A percentile compares a stretch with the other conserved stretches of the same genome.
phyloP scores from a whole-genome alignment of 768 basidiomycete species.

The Glaciozyma antarctica region DNA sequence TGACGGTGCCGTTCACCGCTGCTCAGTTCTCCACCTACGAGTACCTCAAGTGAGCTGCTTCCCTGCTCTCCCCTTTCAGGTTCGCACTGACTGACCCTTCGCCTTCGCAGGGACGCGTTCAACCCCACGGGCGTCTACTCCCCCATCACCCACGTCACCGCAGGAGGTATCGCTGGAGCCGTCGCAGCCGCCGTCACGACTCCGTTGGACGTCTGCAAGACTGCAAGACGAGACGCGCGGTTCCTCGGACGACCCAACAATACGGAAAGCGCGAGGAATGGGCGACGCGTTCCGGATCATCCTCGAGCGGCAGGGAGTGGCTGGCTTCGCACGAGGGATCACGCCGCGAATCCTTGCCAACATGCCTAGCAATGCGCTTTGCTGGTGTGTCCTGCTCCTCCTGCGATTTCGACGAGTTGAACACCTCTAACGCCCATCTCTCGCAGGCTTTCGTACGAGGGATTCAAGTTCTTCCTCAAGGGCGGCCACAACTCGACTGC shows the following conservation, averaged over 20 bases:
- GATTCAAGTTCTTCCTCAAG: slow-evolving; percentile 30
- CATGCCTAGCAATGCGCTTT: slow-evolving; percentile 93
- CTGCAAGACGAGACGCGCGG: slow-evolving; percentile 94
- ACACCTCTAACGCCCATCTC: neutral
- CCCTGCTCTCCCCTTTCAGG: no score
- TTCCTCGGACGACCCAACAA: slow-evolving; percentile 71
- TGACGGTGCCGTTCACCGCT: slow-evolving; percentile 95
- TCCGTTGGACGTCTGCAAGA: slow-evolving; percentile 95
- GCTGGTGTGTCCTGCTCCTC: slow-evolving; percentile 56
- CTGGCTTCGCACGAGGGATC: slow-evolving; percentile 77
- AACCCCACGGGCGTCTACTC: slow-evolving; percentile 84
- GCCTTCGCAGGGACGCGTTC: slow-evolving; percentile 39
- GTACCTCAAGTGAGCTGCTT: slow-evolving; percentile 63
- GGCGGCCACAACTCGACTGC: slow-evolving; percentile 16
- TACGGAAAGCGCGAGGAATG: slow-evolving; percentile 75
- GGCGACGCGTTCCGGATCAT: slow-evolving; percentile 79
- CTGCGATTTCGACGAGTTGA: neutral
- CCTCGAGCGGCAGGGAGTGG: slow-evolving; percentile 70
- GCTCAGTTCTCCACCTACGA: slow-evolving; percentile 97
- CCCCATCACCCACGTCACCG: slow-evolving; percentile 81
- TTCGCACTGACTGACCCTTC: neutral
- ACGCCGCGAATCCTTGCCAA: slow-evolving; percentile 85
- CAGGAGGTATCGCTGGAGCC: slow-evolving; percentile 85
- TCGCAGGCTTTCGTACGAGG: slow-evolving; percentile 27
- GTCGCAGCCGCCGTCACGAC: slow-evolving; percentile 93